phyloP scores from a whole-genome alignment of 2,329 filamentous ascomycete genomes.

The Trichophyton verrucosum region DNA sequence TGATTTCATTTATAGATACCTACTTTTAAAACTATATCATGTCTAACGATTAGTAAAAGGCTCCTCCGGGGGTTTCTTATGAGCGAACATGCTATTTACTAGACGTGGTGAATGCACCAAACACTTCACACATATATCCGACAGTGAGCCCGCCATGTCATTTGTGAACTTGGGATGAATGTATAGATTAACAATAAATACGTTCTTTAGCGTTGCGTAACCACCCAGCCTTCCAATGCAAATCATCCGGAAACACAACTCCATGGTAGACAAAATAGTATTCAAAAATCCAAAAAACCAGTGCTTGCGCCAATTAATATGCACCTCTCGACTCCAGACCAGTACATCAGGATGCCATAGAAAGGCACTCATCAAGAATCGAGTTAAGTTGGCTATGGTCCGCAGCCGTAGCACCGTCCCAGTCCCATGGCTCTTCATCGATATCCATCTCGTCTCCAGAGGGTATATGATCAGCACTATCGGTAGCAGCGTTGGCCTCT shows the following conservation, averaged over 20 bases:
- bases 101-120: background rate
- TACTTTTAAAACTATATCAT: background rate
- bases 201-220: too few species aligned
- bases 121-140: background rate
- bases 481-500: slow-evolving; percentile 12
- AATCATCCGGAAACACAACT: background rate
- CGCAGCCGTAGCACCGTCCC: slow-evolving; percentile 26
- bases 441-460: slow-evolving; percentile 29
- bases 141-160: too few species aligned
- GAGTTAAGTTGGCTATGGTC: slow-evolving; percentile 29
- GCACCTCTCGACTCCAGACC: slow-evolving; percentile 1
- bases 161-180: too few species aligned
- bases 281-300: background rate
- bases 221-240: background rate
- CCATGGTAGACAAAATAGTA: background rate
- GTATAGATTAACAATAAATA: too few species aligned
- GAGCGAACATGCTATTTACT: background rate
- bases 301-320: background rate
- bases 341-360: slow-evolving; percentile 26
- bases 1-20: background rate
- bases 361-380: slow-evolving; percentile 32
- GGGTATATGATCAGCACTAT: slow-evolving; percentile 16
- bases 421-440: slow-evolving; percentile 26
- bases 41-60: background rate
- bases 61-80: too few species aligned